Evolutionary conservation across 768 basidiomycete species (phyloP), one percentile per base, ranked within the genome.

Genomic region (Termitomyces sp.): DNA sequence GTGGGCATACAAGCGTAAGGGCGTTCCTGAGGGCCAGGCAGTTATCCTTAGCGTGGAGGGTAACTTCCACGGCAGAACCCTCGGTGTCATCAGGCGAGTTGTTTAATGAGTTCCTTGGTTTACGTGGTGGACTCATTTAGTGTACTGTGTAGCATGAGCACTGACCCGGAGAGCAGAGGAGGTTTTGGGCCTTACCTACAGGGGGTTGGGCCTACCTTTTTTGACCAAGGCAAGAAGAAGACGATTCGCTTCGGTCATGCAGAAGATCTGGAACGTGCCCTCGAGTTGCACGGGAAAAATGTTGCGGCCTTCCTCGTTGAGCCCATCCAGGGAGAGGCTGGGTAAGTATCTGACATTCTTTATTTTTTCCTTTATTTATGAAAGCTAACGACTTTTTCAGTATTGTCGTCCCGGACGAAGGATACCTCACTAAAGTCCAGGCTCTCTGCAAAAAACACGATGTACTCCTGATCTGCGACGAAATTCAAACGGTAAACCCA

Each of bases 311-410:
- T 99, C 77, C 78, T 99, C 54, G 81, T 99, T 3, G 97, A 99
- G 72, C 97, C 97, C 5, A 98, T 99, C 58, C 97, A 99, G 68
- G 96, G 96, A n/a, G 96, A 98, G 72, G 96, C 96, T 17, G 95
- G 93, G 91, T 93, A 67, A 44, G 89, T 60, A 6, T 14, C 17
- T 5, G 6, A 26, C 24, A 24, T 10, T 8, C 6, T 17, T 26
- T 32, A 10, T 32, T 2, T 2, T 34, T 19, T 26, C 2, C 8
- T 32, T 6, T 30, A 5, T 30, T 28, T 6, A 28, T 11, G 17
- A 12, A 19, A n/a, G 28, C 9, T 53, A 0, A 45, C 7, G 24
- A 11, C 10, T n/a, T 28, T n/a, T 0, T 2, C 24, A 93, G 94
- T 11, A 96, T 99, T 61, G 85, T 98, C 56, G 90, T 98, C 11